Evolutionary conservation across 2,329 filamentous ascomycete species (phyloP), one percentile per base, ranked within the genome.

Genomic region (Aspergillus sp.): DNA sequence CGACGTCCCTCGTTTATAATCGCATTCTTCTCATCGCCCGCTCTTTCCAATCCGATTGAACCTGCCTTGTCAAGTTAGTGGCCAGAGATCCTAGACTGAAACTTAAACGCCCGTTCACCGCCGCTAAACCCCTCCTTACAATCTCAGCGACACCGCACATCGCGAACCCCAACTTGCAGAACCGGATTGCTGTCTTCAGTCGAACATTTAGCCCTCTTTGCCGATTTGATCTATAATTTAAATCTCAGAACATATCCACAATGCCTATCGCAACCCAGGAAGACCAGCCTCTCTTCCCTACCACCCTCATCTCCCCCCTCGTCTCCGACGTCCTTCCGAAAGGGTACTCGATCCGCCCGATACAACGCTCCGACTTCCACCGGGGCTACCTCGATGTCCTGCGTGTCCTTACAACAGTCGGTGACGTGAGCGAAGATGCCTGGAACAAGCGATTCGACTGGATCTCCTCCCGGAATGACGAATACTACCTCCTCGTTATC

Each of bases 331-430:
- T 81, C 17, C 86, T 98, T 0, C 93, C 95, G 44, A 80, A 87
- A 66, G 88, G 89, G 68, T 98, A 98, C 81, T 85, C 82, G 27
- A 84, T 96, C 70, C 91, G 95, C 24, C 87, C 93, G 0, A 82
- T 98, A 50, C 86, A 88, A 67, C 85, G 85, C 66, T 83, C 82
- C 67, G 95, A 99, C 78, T 96, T 88, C 77, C 79, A 84, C 56
- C 83, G 82, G 34, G 92, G 92, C 62, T 97, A 96, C 75, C 87
- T 99, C 66, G 91, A 96, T 71, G 93, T 95, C 60, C 81, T 99
- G 63, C 86, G 91, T 46, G 92, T 97, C 39, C 82, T 99, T 68
- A 98, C 95, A 2, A 95, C 90, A 7, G 93, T 98, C 22, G 95
- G 95, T 62, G 91, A 97, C 60, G 88, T 97, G 65, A 83, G 82